A percentile compares a stretch with the other conserved stretches of the same genome.
These are phyloP conservation scores for Lecanoromycetidae sp. DNA, from an alignment of 2,329 filamentous ascomycete species.

Conservation along the genomic window DNA sequence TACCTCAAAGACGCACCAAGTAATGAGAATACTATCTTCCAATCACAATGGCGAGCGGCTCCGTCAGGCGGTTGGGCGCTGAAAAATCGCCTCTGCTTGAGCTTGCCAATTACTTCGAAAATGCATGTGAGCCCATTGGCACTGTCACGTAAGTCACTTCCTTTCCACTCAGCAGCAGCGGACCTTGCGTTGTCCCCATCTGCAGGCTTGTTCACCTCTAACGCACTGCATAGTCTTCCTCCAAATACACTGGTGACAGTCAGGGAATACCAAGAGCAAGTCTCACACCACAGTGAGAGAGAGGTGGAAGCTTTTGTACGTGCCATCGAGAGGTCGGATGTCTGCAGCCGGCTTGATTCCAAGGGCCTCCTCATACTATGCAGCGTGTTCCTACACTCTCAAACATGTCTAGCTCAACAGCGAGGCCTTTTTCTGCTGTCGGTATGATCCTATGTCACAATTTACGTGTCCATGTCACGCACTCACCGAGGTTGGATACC, in stretches of 20 bases:
- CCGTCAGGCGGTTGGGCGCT: background rate
- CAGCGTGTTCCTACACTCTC: background rate
- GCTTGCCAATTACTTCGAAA: background rate
- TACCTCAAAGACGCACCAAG: too few species aligned
- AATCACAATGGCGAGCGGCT: background rate
- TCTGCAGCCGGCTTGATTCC: constrained; percentile 3
- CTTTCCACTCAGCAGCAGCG: too few species aligned
- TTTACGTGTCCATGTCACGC: too few species aligned
- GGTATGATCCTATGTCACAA: too few species aligned
- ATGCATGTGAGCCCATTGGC: background rate
- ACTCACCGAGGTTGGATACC: too few species aligned
- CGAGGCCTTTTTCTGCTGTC: constrained; percentile 15
- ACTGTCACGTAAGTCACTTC: background rate
- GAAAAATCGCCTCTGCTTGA: background rate
- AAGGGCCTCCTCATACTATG: constrained; percentile 6
- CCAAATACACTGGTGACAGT: background rate
- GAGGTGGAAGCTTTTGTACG: constrained; percentile 5
- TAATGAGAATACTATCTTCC: too few species aligned
- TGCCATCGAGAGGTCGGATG: background rate
- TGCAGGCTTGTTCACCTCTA: too few species aligned
- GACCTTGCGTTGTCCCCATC: background rate
- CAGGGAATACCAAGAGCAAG: background rate
- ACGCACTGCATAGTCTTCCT: too few species aligned
- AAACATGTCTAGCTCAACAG: constrained; percentile 6
- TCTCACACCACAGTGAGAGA: background rate